phyloP scores from a whole-genome alignment of 2,329 filamentous ascomycete species.

The Aureobasidium sp. region DNA sequence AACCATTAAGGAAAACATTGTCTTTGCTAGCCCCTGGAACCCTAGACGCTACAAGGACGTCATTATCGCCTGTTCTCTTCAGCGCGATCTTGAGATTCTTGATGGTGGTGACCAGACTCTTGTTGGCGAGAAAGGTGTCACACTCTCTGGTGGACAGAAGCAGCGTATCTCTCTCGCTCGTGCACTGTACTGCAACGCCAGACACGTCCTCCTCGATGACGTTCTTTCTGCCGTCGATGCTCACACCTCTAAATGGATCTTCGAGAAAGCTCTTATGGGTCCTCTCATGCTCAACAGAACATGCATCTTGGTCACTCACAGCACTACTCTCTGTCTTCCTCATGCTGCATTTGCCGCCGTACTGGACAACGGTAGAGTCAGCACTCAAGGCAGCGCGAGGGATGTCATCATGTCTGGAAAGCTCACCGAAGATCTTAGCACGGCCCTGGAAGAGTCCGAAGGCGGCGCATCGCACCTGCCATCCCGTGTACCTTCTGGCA shows the following conservation, averaged over 20 bases:
- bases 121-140: constrained; percentile 95
- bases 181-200: constrained; percentile 91
- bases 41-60: constrained; percentile 77
- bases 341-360: constrained; percentile 73
- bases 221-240: constrained; percentile 95
- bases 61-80: constrained; percentile 81
- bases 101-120: constrained; percentile 88
- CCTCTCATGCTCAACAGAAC: constrained; percentile 83
- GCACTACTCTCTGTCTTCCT: constrained; percentile 79
- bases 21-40: constrained; percentile 77
- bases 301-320: constrained; percentile 94
- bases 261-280: constrained; percentile 83
- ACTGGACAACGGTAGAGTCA: constrained; percentile 78
- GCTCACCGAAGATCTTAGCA: constrained; percentile 70
- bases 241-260: constrained; percentile 97
- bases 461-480: constrained; percentile 63
- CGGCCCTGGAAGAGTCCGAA: constrained; percentile 59
- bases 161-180: constrained; percentile 95
- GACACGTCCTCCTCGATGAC: constrained; percentile 86
- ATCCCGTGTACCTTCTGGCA: constrained; percentile 70
- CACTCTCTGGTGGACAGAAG: constrained; percentile 93
- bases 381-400: constrained; percentile 66
- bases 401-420: constrained; percentile 81
- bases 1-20: constrained; percentile 90
- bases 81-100: constrained; percentile 85